phyloP scores from a whole-genome alignment of 352 stramenopile genomes.

The Globisporangium recalcitrans region DNA sequence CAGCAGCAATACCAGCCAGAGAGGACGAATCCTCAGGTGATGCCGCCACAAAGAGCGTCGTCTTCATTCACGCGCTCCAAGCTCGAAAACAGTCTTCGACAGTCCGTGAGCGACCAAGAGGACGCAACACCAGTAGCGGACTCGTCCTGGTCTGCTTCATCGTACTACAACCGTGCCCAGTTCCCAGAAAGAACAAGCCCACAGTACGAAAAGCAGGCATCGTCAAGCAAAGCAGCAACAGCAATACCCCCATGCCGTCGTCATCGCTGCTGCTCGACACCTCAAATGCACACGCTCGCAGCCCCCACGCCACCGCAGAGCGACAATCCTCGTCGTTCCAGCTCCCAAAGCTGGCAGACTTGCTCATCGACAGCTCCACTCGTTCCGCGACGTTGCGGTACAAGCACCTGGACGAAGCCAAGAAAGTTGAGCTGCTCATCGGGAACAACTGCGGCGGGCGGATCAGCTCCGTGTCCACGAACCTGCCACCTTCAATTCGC shows the following conservation, averaged over 20 bases:
- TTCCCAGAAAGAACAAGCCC: background rate
- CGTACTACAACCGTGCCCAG: background rate
- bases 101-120: slow-evolving; percentile 14
- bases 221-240: background rate
- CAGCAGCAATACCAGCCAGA: background rate
- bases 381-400: slow-evolving; percentile 22
- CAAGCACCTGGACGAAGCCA: slow-evolving; percentile 36
- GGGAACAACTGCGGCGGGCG: slow-evolving; percentile 48
- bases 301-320: background rate
- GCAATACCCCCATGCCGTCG: background rate
- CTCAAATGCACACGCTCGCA: background rate
- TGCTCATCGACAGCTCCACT: slow-evolving; percentile 52
- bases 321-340: slow-evolving; percentile 4
- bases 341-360: slow-evolving; percentile 24
- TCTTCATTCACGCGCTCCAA: slow-evolving; percentile 9
- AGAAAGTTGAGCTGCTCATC: slow-evolving; percentile 70
- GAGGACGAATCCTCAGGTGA: background rate
- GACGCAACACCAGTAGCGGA: background rate
- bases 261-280: background rate
- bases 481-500: slow-evolving; percentile 46
- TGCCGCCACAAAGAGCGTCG: background rate
- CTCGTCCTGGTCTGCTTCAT: background rate
- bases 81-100: slow-evolving; percentile 15
- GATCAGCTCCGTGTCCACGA: slow-evolving; percentile 40
- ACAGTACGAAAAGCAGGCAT: background rate